Evolutionary conservation across 257 asterid species (phyloP).

Genomic region (Eucommia ulmoides): DNA sequence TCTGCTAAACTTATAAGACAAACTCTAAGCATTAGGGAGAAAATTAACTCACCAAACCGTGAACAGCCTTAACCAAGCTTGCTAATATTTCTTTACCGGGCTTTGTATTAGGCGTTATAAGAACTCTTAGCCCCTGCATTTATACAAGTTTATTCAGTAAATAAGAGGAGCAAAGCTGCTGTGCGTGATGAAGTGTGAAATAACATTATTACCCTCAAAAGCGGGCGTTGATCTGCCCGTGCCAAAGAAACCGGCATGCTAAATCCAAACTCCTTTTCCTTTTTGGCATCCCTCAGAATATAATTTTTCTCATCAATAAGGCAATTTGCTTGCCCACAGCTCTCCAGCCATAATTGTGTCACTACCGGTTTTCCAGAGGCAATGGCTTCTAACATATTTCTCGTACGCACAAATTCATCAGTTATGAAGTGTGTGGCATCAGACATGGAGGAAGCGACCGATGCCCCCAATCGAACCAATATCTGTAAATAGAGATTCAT

Average conservation of each 20-base stretch:
- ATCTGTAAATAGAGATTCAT: no score
- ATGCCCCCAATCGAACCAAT: conserved; percentile 43
- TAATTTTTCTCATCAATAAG: conserved; percentile 41
- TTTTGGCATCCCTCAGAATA: conserved; percentile 68
- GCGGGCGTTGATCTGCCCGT: conserved; percentile 48
- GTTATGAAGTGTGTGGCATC: conserved; percentile 76
- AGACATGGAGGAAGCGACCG: conserved; percentile 37
- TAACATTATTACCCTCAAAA: conserved; percentile 40
- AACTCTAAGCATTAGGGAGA: not conserved
- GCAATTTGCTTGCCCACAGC: conserved; percentile 55
- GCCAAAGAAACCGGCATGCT: conserved; percentile 48
- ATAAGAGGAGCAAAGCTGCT: conserved; percentile 7
- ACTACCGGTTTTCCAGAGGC: conserved; percentile 66
- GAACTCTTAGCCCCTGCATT: conserved; percentile 57
- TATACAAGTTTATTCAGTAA: conserved; percentile 10
- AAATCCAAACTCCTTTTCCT: conserved; percentile 69
- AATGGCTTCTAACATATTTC: conserved; percentile 72
- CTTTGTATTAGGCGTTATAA: conserved; percentile 50
- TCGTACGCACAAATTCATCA: conserved; percentile 57
- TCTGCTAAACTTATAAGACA: not conserved
- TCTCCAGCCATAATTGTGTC: conserved; percentile 70
- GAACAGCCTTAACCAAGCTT: conserved; percentile 53
- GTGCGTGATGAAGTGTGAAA: conserved; percentile 4
- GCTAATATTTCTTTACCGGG: conserved; percentile 38
- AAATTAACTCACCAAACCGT: conserved; percentile 43